phyloP scores from a whole-genome alignment of 306 rosid species.

The Rosa rugosa region DNA sequence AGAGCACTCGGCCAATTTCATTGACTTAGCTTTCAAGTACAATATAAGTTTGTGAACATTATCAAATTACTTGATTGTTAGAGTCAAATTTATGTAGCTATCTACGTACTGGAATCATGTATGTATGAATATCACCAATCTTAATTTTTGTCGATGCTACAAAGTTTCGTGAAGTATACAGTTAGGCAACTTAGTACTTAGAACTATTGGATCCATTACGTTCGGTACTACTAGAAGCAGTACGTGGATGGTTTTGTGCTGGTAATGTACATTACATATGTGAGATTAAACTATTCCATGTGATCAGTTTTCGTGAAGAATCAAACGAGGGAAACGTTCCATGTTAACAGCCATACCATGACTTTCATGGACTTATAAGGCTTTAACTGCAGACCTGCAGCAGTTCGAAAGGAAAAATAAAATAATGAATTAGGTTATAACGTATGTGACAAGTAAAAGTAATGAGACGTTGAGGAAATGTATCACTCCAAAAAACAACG shows the following conservation, averaged over 20 bases:
- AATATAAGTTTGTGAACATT: not conserved
- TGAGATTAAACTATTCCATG: slow-evolving; percentile 7
- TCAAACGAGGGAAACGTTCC: not conserved
- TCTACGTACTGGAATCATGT: not conserved
- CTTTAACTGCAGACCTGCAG: not conserved
- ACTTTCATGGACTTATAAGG: not conserved
- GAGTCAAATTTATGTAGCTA: not conserved
- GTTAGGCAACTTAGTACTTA: not conserved
- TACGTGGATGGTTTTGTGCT: not conserved
- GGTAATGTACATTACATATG: not conserved
- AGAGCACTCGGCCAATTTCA: not conserved
- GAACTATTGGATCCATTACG: not conserved
- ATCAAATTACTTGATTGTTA: not conserved
- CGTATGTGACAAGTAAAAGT: not conserved
- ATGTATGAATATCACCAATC: not conserved
- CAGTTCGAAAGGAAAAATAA: not conserved
- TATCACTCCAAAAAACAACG: not conserved
- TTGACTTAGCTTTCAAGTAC: not conserved
- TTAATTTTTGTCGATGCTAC: not conserved
- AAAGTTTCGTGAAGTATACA: not conserved
- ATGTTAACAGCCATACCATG: not conserved
- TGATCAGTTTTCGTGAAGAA: not conserved
- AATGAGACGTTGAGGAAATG: no score
- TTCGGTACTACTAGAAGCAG: not conserved
- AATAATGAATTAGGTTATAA: not conserved